Conservation (phyloP, 2,329 filamentous ascomycete species). For the Xylaria sp. region DNA sequence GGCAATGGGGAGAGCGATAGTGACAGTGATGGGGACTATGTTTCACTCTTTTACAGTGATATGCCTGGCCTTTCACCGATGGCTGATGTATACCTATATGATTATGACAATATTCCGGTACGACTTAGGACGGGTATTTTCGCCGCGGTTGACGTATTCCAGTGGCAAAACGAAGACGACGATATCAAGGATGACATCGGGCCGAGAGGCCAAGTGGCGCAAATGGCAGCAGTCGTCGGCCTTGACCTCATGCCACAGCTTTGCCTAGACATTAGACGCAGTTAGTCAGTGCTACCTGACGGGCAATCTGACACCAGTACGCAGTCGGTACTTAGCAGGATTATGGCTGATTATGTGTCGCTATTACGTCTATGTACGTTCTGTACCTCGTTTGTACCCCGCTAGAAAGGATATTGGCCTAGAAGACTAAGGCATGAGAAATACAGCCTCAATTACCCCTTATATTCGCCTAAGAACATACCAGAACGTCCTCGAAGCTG, state of each 20-base stretch:
- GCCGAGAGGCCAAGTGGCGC: constrained; percentile 68
- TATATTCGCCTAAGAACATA: neutral
- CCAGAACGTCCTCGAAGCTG: neutral
- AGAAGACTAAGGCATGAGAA: neutral
- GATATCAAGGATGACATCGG: constrained; percentile 45
- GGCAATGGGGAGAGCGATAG: constrained; percentile 19
- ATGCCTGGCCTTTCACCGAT: constrained; percentile 71
- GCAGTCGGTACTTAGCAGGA: no score
- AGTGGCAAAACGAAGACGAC: constrained; percentile 63
- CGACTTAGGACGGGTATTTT: constrained; percentile 46
- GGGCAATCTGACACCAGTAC: neutral
- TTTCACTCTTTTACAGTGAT: constrained; percentile 60
- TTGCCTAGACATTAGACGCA: constrained; percentile 54
- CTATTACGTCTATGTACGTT: neutral
- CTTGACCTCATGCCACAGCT: constrained; percentile 61
- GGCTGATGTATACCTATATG: constrained; percentile 57
- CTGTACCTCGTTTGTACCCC: neutral
- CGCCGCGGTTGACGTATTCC: constrained; percentile 46
- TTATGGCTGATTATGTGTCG: neutral
- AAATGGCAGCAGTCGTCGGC: constrained; percentile 70
- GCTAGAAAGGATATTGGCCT: neutral
- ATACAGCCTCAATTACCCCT: neutral
- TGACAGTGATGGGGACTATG: constrained; percentile 27
- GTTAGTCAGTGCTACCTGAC: neutral
- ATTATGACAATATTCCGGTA: constrained; percentile 65